A percentile compares a stretch with the other conserved stretches of the same genome.
phyloP scores from a whole-genome alignment of 2,329 filamentous ascomycete species.

The Pseudocercospora crystallina region DNA sequence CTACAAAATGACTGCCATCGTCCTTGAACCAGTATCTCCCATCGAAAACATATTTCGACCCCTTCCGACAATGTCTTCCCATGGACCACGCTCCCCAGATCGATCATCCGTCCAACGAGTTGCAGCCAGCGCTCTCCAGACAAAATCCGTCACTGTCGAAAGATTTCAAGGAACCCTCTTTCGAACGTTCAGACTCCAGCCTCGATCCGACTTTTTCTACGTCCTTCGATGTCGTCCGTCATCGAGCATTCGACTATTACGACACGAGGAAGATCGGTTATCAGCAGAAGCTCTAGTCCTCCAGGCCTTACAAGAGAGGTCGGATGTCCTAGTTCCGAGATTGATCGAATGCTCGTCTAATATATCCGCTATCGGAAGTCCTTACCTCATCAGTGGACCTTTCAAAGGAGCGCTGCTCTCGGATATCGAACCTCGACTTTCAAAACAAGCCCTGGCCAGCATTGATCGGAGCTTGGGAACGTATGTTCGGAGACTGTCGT shows the following conservation, averaged over 20 bases:
- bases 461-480: slow-evolving; percentile 44
- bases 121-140: slow-evolving; percentile 28
- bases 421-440: slow-evolving; percentile 33
- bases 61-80: slow-evolving; percentile 11
- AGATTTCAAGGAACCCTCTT: slow-evolving; percentile 34
- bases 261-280: slow-evolving; percentile 44
- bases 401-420: slow-evolving; percentile 29
- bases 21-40: slow-evolving; percentile 2
- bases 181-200: slow-evolving; percentile 43
- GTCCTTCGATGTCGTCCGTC: slow-evolving; percentile 44
- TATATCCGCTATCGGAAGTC: slow-evolving; percentile 21
- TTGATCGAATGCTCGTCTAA: slow-evolving; percentile 38
- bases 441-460: slow-evolving; percentile 34
- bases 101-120: slow-evolving; percentile 26
- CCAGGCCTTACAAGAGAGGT: slow-evolving; percentile 38
- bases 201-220: slow-evolving; percentile 40
- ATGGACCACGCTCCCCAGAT: slow-evolving; percentile 24
- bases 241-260: slow-evolving; percentile 40
- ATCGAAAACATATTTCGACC: slow-evolving; percentile 1
- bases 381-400: slow-evolving; percentile 32
- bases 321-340: slow-evolving; percentile 39
- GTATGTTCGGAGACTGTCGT: slow-evolving; percentile 44
- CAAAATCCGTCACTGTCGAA: slow-evolving; percentile 28
- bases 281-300: slow-evolving; percentile 42
- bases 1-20: slow-evolving; percentile 23